phyloP scores from a whole-genome alignment of 352 stramenopile species.

The Lagenidium giganteum region DNA sequence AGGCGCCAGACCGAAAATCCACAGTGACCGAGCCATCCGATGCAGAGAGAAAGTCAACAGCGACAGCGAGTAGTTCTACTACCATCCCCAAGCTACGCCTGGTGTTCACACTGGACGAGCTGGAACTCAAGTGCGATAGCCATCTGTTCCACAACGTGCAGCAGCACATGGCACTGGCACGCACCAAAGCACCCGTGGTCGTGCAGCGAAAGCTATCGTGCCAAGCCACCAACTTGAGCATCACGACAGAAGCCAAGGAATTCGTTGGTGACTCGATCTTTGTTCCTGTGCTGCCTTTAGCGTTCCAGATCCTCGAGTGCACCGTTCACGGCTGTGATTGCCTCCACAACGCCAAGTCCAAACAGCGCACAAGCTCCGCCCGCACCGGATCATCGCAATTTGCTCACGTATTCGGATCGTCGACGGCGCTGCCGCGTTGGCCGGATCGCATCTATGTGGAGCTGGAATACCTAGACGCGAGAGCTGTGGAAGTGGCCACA shows the following conservation, averaged over 20 bases:
- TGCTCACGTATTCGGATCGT: no score
- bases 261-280: slow-evolving; percentile 59
- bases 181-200: no score
- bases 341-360: slow-evolving; percentile 13
- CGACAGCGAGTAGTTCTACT: no score
- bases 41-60: no score
- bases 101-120: slow-evolving; percentile 38
- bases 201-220: slow-evolving; percentile 16
- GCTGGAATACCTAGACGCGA: slow-evolving; percentile 23
- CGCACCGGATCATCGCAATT: no score
- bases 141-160: slow-evolving; percentile 27
- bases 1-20: background rate
- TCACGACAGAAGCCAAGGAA: slow-evolving; percentile 66
- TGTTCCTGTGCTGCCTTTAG: slow-evolving; percentile 50
- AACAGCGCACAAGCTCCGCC: no score
- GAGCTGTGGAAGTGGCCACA: slow-evolving; percentile 4
- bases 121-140: slow-evolving; percentile 28
- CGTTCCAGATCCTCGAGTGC: slow-evolving; percentile 73
- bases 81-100: slow-evolving; percentile 28
- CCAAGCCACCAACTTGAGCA: slow-evolving; percentile 18
- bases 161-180: slow-evolving; percentile 15
- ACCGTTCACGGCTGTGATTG: slow-evolving; percentile 54
- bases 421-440: slow-evolving; percentile 18
- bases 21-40: background rate
- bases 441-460: slow-evolving; percentile 43